Evolutionary conservation across 2,329 filamentous ascomycete genomes (phyloP).

Genomic region (Xylariaceae sp.): DNA sequence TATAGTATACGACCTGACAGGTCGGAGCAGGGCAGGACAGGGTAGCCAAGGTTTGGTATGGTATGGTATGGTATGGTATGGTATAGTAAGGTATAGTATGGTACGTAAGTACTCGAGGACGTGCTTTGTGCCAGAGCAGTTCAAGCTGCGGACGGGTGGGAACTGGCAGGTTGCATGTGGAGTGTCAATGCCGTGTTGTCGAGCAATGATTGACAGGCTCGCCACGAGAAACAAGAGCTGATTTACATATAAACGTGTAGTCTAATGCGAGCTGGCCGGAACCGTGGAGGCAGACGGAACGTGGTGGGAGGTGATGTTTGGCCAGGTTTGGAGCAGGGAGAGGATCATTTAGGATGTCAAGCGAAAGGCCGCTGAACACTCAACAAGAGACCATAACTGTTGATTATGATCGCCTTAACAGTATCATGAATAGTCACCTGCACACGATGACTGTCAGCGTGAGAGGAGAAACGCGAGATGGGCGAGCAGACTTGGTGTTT

Average conservation of each 20-base stretch:
- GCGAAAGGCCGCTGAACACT: conserved; percentile 1
- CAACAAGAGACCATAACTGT: no score
- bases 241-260: conserved; percentile 14
- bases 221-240: conserved; percentile 14
- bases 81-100: no score
- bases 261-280: conserved; percentile 18
- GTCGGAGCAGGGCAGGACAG: conserved; percentile 15
- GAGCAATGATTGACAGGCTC: conserved; percentile 17
- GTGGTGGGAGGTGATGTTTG: conserved; percentile 5
- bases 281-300: conserved; percentile 4
- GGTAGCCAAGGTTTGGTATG: conserved; percentile 13
- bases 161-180: conserved; percentile 23
- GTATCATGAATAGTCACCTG: no score
- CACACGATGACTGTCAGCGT: no score
- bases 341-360: conserved; percentile 17
- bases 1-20: conserved; percentile 20
- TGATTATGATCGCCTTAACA: no score
- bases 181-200: conserved; percentile 19
- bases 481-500: conserved; percentile 9
- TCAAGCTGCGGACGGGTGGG: conserved; percentile 18
- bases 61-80: no score
- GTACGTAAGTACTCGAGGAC: conserved; percentile 17
- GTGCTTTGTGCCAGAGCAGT: conserved; percentile 20
- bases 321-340: conserved; percentile 21
- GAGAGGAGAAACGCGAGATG: no score